phyloP scores from a whole-genome alignment of 2,329 filamentous ascomycete genomes.

The Neonectria magnoliae region DNA sequence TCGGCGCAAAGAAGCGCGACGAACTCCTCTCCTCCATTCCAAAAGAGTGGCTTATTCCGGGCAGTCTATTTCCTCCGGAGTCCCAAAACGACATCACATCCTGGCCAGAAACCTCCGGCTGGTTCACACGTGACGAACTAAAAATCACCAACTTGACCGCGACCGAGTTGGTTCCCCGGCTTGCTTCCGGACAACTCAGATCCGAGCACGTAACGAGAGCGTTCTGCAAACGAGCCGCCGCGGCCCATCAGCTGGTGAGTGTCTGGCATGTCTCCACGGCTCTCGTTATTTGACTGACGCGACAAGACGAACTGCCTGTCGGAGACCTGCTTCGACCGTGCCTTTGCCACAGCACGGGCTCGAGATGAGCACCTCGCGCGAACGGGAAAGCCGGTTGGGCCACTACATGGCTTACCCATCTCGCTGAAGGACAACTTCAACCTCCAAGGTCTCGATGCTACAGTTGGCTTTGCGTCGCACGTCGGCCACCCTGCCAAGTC shows the following conservation, averaged over 20 bases:
- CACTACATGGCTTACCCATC: slow-evolving; percentile 72
- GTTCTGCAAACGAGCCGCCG: slow-evolving; percentile 64
- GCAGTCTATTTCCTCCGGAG: slow-evolving; percentile 61
- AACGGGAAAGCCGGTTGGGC: slow-evolving; percentile 62
- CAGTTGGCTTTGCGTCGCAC: slow-evolving; percentile 71
- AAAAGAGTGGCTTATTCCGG: slow-evolving; percentile 65
- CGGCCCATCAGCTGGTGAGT: slow-evolving; percentile 61
- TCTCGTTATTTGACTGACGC: background rate
- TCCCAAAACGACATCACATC: slow-evolving; percentile 60
- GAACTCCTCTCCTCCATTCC: slow-evolving; percentile 59
- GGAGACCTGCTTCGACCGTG: slow-evolving; percentile 65
- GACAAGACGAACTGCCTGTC: slow-evolving; percentile 59
- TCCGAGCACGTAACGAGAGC: slow-evolving; percentile 56
- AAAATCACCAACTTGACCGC: slow-evolving; percentile 59
- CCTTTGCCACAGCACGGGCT: slow-evolving; percentile 56
- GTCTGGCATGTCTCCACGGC: too few relatives aligned
- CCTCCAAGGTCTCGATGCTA: slow-evolving; percentile 66
- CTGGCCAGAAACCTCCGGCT: slow-evolving; percentile 67
- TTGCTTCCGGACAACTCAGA: slow-evolving; percentile 49
- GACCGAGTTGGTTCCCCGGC: slow-evolving; percentile 45
- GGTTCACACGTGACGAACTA: slow-evolving; percentile 63
- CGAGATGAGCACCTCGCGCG: slow-evolving; percentile 61
- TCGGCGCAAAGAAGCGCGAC: slow-evolving; percentile 30
- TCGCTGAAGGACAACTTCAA: slow-evolving; percentile 79
- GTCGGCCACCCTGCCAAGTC: slow-evolving; percentile 64